Evolutionary conservation across 2,329 filamentous ascomycete species (phyloP), one percentile per base, ranked within the genome.

Genomic region (Alternaria viburni): DNA sequence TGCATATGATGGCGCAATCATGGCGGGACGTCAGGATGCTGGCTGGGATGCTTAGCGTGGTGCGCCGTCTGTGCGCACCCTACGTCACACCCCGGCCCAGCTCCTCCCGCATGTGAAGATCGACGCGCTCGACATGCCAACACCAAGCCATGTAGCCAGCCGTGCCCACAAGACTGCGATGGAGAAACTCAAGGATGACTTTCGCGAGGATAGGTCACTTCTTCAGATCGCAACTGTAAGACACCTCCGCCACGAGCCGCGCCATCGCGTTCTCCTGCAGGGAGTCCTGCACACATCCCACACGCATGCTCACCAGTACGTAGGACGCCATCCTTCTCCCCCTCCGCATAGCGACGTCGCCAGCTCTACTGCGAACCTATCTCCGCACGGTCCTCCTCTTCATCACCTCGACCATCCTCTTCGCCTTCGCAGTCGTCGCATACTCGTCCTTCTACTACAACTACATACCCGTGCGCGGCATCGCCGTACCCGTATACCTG

Each of bases 371-470:
- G 55, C 85, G 87, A 70, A 86, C 88, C 28, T 92, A 92, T 75
- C 77, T 92, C 51, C 87, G 87, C 62, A 87, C 84, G 13, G 67
- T 85, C 13, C 82, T 90, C 23, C 81, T 89, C 67, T 74, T 86
- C 49, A 68, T 81, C 54, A 83, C 88, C 21, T 85, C 86, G 4
- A 68, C 85, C 15, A 67, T 86, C 44, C 84, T 92, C 54, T 80
- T 91, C 46, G 83, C 82, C 41, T 77, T 88, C 19, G 89, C 90
- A 6, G 79, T 85, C 7, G 74, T 87, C 43, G 88, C 89, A 32
- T 92, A 92, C 75, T 82, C 83, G 36, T 80, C 89, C 17, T 92
- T 93, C 81, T 92, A 92, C 81, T 85, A 86, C 78, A 86, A 85
- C 65, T 91, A 89, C 79, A 87, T 93, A 21, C 90, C 90, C 1